Evolutionary conservation across 371 early-diverging fungal genomes (phyloP), one percentile per base, ranked within the genome.

Genomic region (Saksenaea vasiformis): DNA sequence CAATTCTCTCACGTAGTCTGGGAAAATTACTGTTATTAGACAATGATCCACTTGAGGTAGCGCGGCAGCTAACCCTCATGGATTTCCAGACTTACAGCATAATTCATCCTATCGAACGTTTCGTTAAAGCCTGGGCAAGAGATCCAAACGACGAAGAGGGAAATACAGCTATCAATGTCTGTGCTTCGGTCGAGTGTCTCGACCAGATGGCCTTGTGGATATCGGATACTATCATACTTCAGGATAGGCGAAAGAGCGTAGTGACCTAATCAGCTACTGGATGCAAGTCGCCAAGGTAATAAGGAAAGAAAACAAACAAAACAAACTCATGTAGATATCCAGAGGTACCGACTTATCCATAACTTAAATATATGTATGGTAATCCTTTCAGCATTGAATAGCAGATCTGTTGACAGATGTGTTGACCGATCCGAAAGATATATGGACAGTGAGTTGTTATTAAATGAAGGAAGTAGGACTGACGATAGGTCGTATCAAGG

Each of bases 341-440:
- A 74, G 71, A 78, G 75, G 47, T 69, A 73, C 44, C 67, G 73
- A 19, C 19, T 59, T 27, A 28, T 74, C 24, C 71, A 75, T 61
- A 98, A 97, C 82, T 98, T 91, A 64, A 95, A 95, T 75, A 91
- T 94, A 3, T 87, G 97, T 44, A 93, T 92, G 86, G 87, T 94
- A 8, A 91, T 97, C 34, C 76, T 95, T 11, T 95, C 95, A 10
- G 96, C 94, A 0, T 88, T 97, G 60, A 88, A 93, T 41, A 91
- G 93, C 5, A 91, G 94, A 7, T 91, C 96, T 0, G 86, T 98
- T 22, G 91, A 91, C 68, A 7, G 31, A 7, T 31, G n/a, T n/a
- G n/a, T n/a, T n/a, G n/a, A n/a, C n/a, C 90, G 98, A 17, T n/a
- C 79, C 97, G 44, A 91, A 92, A 43, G 85, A 93, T 26, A 96